A percentile compares a stretch with the other conserved stretches of the same genome.
phyloP scores from a whole-genome alignment of 2,329 filamentous ascomycete species.

The Colletotrichum noveboracense region DNA sequence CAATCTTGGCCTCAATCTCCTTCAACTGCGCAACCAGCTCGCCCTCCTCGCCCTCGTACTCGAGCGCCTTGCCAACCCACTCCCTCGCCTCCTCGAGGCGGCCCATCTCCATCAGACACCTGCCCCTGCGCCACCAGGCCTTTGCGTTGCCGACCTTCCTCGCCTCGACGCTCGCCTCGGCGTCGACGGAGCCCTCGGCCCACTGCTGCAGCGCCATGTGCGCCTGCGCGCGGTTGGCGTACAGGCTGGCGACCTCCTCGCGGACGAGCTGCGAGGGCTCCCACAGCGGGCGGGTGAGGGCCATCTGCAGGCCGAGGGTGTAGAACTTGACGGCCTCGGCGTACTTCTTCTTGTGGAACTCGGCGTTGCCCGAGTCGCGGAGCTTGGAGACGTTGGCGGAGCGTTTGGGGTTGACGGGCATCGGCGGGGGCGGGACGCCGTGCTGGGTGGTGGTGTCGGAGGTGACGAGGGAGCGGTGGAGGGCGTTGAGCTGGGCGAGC shows the following conservation, averaged over 20 bases:
- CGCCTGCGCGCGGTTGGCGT: conserved; percentile 88
- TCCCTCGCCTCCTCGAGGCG: conserved; percentile 80
- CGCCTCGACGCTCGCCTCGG: conserved; percentile 85
- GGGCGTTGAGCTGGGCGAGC: conserved; percentile 75
- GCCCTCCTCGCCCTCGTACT: conserved; percentile 78
- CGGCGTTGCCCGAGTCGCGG: conserved; percentile 83
- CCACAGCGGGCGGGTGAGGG: conserved; percentile 80
- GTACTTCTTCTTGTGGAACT: conserved; percentile 80
- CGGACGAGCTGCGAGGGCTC: conserved; percentile 83
- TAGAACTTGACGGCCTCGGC: conserved; percentile 82
- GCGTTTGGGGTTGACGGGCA: conserved; percentile 93
- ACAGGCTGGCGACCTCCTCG: conserved; percentile 82
- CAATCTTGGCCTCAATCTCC: conserved; percentile 60
- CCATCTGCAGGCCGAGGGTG: conserved; percentile 89
- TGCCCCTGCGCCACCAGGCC: conserved; percentile 89
- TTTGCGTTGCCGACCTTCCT: conserved; percentile 89
- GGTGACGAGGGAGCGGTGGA: conserved; percentile 76
- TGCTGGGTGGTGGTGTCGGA: conserved; percentile 61
- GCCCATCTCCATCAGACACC: conserved; percentile 90
- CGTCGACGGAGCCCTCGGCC: conserved; percentile 87
- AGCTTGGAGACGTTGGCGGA: conserved; percentile 88
- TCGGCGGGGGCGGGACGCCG: conserved; percentile 79
- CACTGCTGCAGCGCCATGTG: conserved; percentile 83
- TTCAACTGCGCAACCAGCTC: conserved; percentile 68
- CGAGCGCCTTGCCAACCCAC: conserved; percentile 78